These are phyloP conservation scores for Arctium lappa DNA, from an alignment of 129 eudicot species.

Conservation along the genomic window DNA sequence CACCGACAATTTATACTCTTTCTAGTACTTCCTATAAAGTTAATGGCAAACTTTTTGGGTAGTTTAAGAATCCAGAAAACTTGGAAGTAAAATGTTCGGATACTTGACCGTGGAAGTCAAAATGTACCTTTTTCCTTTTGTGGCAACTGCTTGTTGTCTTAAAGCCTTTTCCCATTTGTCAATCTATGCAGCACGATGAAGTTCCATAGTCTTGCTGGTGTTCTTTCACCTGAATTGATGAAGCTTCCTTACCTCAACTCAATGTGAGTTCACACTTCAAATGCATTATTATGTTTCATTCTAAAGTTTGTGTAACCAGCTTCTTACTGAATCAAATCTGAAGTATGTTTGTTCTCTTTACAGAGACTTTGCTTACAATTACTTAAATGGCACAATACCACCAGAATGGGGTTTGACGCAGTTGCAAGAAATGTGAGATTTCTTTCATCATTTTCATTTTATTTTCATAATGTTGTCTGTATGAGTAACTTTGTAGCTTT, in stretches of 20 bases:
- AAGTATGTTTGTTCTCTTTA: slow-evolving; percentile 7
- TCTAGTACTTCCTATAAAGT: too few relatives aligned
- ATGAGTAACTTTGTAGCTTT: background rate
- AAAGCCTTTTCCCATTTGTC: background rate
- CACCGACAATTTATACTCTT: too few relatives aligned
- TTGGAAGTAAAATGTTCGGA: background rate
- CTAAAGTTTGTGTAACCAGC: background rate
- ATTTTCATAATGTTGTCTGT: background rate
- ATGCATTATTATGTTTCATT: background rate
- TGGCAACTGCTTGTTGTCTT: background rate
- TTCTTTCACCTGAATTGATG: slow-evolving; percentile 60
- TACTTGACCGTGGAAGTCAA: background rate
- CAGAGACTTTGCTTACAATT: slow-evolving; percentile 83
- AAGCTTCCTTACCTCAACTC: slow-evolving; percentile 57
- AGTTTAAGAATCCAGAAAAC: background rate
- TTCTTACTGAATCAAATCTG: background rate
- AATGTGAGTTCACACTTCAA: slow-evolving; percentile 44
- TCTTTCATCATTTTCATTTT: background rate
- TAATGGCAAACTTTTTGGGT: too few relatives aligned
- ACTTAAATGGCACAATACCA: slow-evolving; percentile 63
- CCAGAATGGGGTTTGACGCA: slow-evolving; percentile 62
- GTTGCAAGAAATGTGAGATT: slow-evolving; percentile 50
- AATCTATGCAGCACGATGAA: slow-evolving; percentile 53
- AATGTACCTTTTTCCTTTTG: background rate
- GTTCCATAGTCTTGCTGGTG: slow-evolving; percentile 65